Evolutionary conservation across 2,329 filamentous ascomycete genomes (phyloP).

Genomic region (Decorospora gaudefroyi): DNA sequence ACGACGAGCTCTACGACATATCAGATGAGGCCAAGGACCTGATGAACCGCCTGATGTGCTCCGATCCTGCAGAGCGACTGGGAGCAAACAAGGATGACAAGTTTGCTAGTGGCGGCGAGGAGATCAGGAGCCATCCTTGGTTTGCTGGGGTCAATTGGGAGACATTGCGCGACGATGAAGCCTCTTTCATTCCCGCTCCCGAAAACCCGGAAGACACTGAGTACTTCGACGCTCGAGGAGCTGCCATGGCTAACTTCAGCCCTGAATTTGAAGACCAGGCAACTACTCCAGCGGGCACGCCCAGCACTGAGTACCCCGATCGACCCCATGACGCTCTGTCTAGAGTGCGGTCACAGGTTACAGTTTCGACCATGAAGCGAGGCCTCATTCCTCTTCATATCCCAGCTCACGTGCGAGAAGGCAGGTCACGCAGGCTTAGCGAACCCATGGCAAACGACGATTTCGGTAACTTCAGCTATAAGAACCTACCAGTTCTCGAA

Average conservation of each 20-base stretch:
- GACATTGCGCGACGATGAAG: slow-evolving; percentile 88
- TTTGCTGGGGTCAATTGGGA: slow-evolving; percentile 89
- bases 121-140: slow-evolving; percentile 89
- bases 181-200: slow-evolving; percentile 89
- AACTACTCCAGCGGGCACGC: slow-evolving; percentile 70
- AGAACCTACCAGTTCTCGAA: slow-evolving; percentile 93
- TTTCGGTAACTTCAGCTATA: slow-evolving; percentile 95
- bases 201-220: slow-evolving; percentile 97
- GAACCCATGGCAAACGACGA: slow-evolving; percentile 89
- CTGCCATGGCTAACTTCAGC: slow-evolving; percentile 87
- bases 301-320: slow-evolving; percentile 79
- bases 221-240: slow-evolving; percentile 92
- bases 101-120: slow-evolving; percentile 80
- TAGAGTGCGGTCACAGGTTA: slow-evolving; percentile 83
- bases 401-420: slow-evolving; percentile 91
- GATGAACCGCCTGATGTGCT: slow-evolving; percentile 87
- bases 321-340: slow-evolving; percentile 94
- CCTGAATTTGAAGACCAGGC: slow-evolving; percentile 92
- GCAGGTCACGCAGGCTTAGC: slow-evolving; percentile 83
- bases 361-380: slow-evolving; percentile 78
- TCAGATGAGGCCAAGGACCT: slow-evolving; percentile 90
- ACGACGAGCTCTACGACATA: slow-evolving; percentile 71
- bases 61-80: slow-evolving; percentile 78
- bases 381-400: slow-evolving; percentile 95
- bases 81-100: slow-evolving; percentile 86